Evolutionary conservation across 495 filamentous ascomycete genomes (phyloP).

Genomic region (Trichoderma reesei): DNA sequence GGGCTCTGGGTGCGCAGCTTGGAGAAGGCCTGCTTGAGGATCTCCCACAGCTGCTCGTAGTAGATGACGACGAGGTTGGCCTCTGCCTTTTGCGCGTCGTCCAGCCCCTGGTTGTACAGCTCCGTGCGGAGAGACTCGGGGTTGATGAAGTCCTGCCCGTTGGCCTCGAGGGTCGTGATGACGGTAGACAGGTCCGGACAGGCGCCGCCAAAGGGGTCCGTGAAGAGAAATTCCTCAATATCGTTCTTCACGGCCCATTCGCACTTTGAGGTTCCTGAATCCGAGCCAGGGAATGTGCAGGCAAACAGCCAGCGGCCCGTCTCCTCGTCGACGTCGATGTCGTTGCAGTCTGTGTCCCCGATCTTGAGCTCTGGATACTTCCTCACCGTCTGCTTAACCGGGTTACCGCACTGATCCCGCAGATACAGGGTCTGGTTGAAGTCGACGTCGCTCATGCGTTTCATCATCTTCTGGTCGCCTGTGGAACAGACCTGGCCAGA

Average conservation of each 20-base stretch:
- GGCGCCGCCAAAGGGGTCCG: conserved; percentile 2
- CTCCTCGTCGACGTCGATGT: not conserved
- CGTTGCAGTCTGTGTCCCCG: not conserved
- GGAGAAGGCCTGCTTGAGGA: conserved; percentile 1
- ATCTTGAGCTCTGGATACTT: not conserved
- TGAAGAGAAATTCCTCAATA: conserved; percentile 3
- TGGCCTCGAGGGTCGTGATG: conserved; percentile 4
- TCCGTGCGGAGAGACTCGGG: not conserved
- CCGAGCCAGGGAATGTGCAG: conserved; percentile 4
- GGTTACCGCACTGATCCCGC: not conserved
- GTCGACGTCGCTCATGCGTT: not conserved
- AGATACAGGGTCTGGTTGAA: not conserved
- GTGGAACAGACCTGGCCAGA: not conserved
- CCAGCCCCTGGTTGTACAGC: conserved; percentile 1
- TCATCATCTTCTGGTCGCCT: not conserved
- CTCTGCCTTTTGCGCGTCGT: conserved; percentile 1
- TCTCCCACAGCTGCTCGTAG: conserved; percentile 3
- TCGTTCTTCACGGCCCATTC: not conserved
- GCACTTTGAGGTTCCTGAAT: not conserved
- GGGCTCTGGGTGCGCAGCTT: not conserved
- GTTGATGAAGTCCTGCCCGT: not conserved
- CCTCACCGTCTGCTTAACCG: not conserved
- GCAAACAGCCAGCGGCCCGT: not conserved
- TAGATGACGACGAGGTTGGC: conserved; percentile 5
- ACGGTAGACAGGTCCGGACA: conserved; percentile 5